Base-by-base conservation (phyloP, 495 filamentous ascomycete genomes). In the Aspergillus cristatus region DNA sequence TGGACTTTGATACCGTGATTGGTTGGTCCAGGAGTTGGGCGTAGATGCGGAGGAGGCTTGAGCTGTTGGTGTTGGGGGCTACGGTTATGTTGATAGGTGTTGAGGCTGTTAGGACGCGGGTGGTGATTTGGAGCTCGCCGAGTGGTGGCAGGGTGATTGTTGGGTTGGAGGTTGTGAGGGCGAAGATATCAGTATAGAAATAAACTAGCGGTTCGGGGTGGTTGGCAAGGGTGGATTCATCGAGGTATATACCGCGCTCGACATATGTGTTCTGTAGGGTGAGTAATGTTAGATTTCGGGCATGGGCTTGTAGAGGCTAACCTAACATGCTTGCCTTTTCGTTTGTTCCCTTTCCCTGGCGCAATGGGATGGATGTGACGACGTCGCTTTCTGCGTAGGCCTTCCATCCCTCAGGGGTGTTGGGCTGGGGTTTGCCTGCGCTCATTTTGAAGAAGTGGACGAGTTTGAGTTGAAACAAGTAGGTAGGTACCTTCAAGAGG, bases 1-100 rank as follows among this genome's bases (percentile, higher is more conserved):
- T n/a, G n/a, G n/a, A n/a, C n/a, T n/a, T 4, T 3, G 7, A 30
- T 1, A 38, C 14, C 8, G 29, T 34, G 6, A 38, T 16, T 1
- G 35, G 35, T 14, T 38, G 35, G 15, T 43, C 35, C 3, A 43
- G 10, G 7, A 38, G 7, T 16, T 28, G 32, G 7, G 35, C 41
- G 26, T 34, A 43, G 31, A 43, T 43, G 6, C 24, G 11, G 6
- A 26, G 24, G 6, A 6, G 24, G 11, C 12, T 2, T n/a, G n/a
- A n/a, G 3, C 16, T 22, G 2, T 7, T n/a, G 13, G 16, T 8
- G 7, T 7, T n/a, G n/a, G 33, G 16, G 16, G 3, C 7, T 12
- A 35, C 2, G 10, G 12, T 35, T 2, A 35, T 5, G 12, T 20
- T 3, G 3, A 35, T 18, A 7, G 33, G 33, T 2, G 15, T 14